Evolutionary conservation across 2,329 filamentous ascomycete genomes (phyloP), one percentile per base, ranked within the genome.

Genomic region (Sphaceloma murrayae): DNA sequence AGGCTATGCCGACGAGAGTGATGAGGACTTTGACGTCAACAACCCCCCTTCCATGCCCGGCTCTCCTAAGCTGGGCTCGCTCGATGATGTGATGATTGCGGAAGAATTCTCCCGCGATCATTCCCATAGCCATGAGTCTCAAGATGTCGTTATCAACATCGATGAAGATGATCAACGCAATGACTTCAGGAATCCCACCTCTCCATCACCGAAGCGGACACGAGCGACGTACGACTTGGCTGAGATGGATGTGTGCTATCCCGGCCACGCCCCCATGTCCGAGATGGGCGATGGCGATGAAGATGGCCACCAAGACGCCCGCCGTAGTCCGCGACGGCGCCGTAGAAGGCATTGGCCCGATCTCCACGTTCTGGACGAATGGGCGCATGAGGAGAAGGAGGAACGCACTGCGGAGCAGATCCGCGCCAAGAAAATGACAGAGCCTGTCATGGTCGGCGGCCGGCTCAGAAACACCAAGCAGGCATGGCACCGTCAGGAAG

Each of bases 181-280:
- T n/a, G n/a, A n/a, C 18, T 51, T 47, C 51, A 51, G 52, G n/a
- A 65, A 62, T 13, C 60, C 65, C 3, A 64, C 67, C 3, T 53
- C 57, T 1, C 53, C 57, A 44, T 69, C 62, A 21, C 62, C 60
- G 58, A 48, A 53, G 60, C 62, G 71, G 38, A 72, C 80, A 27
- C 71, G 73, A 46, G 79, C 75, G 4, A 72, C 78, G 51, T 70
- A 73, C 9, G 61, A 81, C 9, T 72, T 80, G 8, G 84, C 80
- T 0, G 78, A 91, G 55, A 84, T 84, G 52, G 91, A 96, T 63
- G 88, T 96, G 1, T 95, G 91, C 66, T 95, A 94, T 56, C 89
- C 88, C 0, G 78, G 79, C 4, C 80, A 83, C 45, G 53, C 51
- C 7, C 78, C 72, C 4, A 72, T 87, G 63, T 91, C 85, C 0